Evolutionary conservation across 371 early-diverging fungal genomes (phyloP).

Genomic region (Haplosporangium sp.): DNA sequence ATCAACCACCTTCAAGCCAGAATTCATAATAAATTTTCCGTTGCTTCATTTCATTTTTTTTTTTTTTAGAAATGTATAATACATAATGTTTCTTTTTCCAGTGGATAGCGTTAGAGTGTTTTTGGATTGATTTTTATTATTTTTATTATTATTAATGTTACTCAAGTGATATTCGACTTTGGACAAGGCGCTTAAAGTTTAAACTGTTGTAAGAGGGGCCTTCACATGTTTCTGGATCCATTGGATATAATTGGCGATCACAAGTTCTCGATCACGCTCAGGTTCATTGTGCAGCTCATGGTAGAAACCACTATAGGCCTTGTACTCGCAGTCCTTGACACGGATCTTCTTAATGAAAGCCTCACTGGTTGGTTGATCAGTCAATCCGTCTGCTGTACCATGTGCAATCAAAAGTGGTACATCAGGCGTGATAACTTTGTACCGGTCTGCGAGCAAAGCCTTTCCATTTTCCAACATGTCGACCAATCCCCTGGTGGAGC

Average conservation of each 20-base stretch:
- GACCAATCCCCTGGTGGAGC: constrained; percentile 30
- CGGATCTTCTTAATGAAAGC: constrained; percentile 57
- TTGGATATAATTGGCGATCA: constrained; percentile 61
- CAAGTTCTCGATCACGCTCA: constrained; percentile 58
- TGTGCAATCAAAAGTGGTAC: constrained; percentile 50
- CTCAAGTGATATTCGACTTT: not conserved
- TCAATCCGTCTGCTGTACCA: constrained; percentile 64
- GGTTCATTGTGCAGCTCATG: constrained; percentile 70
- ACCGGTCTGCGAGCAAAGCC: constrained; percentile 28
- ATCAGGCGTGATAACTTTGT: constrained; percentile 20
- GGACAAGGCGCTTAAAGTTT: too few relatives aligned
- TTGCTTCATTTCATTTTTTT: not conserved
- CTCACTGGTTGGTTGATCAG: constrained; percentile 54
- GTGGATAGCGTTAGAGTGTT: too few relatives aligned
- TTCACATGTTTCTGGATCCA: constrained; percentile 62
- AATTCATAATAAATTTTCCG: not conserved
- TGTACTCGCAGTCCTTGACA: constrained; percentile 62
- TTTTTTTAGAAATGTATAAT: too few relatives aligned
- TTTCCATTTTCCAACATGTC: constrained; percentile 53
- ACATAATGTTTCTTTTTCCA: too few relatives aligned
- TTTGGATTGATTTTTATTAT: too few relatives aligned
- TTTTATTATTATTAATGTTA: not conserved
- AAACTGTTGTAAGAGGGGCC: too few relatives aligned
- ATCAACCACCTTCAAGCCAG: not conserved
- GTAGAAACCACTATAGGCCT: constrained; percentile 59